Evolutionary conservation across 2,329 filamentous ascomycete genomes (phyloP), one percentile per base, ranked within the genome.

Genomic region (Amylocarpus encephaloides): DNA sequence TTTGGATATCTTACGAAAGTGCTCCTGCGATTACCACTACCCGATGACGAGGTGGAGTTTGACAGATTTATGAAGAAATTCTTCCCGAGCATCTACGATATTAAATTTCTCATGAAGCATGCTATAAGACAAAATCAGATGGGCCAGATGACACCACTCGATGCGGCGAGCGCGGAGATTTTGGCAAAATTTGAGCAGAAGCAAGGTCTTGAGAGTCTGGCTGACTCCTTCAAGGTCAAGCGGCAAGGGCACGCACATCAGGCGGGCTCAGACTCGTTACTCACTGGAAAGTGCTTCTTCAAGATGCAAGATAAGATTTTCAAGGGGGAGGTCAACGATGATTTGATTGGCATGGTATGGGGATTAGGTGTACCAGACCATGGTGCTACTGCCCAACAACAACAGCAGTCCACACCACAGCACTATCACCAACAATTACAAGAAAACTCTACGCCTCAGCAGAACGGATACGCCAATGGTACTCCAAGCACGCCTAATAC

Each of bases 1-100:
- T 97, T 98, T 70, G 93, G 91, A 43, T 97, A 97, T 65, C 76
- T 98, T 42, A 91, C 94, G 64, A 98, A 98, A 71, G 83, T 96
- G 51, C 83, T 98, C 67, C 85, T 88, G 50, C 87, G 87, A 70
- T 79, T 83, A 58, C 82, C 85, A 40, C 76, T 98, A 6, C 93
- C 93, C 0, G 87, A 90, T 60, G 89, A 95, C 59, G 93, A 97
- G 67, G 79, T 84, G 44, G 85, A 93, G 56, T 98, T 97, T 67
- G 87, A 94, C 66, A 80, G 85, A 62, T 80, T 92, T 43, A 88
- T 97, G 70, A 88, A 88, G 65, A 85, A 88, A 42, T 97, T 92
- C 75, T 98, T 98, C 68, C 93, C 93, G 0, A 85, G 85, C 15
- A 82, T 95, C 0, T 95, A 93, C 67, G 93, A 98, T 66, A 93